A percentile compares a stretch with the other conserved stretches of the same genome.
phyloP scores from a whole-genome alignment of 2,329 filamentous ascomycete genomes.

The Madurella fahalii region DNA sequence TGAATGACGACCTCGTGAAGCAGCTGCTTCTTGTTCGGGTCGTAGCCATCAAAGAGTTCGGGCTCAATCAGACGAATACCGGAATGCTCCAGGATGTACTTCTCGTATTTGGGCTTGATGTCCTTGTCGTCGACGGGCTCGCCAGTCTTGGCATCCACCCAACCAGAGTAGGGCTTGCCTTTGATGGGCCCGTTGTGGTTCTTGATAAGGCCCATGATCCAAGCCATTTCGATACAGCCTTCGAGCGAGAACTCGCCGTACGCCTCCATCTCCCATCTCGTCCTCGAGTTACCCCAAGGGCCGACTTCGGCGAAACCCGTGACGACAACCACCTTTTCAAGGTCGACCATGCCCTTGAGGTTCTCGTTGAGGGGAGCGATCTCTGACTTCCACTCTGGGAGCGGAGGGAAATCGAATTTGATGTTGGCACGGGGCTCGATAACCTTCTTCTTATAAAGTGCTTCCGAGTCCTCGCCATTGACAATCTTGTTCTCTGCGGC shows the following conservation, averaged over 20 bases:
- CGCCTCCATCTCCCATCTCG: constrained; percentile 99
- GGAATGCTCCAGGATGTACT: constrained; percentile 90
- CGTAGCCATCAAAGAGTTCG: constrained; percentile 93
- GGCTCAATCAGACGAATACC: constrained; percentile 98
- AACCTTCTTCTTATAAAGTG: constrained; percentile 89
- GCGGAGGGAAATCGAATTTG: constrained; percentile 89
- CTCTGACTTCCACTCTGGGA: constrained; percentile 89
- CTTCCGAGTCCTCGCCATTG: constrained; percentile 89
- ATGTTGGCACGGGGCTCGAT: constrained; percentile 95
- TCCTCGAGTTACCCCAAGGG: constrained; percentile 97
- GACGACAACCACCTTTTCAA: constrained; percentile 96
- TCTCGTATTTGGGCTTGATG: constrained; percentile 95
- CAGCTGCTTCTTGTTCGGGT: constrained; percentile 97
- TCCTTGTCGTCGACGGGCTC: constrained; percentile 98
- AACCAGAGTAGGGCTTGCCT: constrained; percentile 93
- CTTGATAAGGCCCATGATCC: constrained; percentile 99
- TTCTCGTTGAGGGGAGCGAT: constrained; percentile 82
- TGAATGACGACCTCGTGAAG: constrained; percentile 97
- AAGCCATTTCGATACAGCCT: constrained; percentile 98
- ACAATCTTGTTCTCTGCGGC: constrained; percentile 96
- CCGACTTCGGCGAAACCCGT: constrained; percentile 95
- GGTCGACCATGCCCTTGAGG: constrained; percentile 96
- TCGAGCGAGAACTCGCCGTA: constrained; percentile 95
- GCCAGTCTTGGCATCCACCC: constrained; percentile 90
- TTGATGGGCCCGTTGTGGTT: constrained; percentile 96